Evolutionary conservation across 2,329 filamentous ascomycete species (phyloP), one percentile per base, ranked within the genome.

Genomic region (Aspergillus pseudoterreus): DNA sequence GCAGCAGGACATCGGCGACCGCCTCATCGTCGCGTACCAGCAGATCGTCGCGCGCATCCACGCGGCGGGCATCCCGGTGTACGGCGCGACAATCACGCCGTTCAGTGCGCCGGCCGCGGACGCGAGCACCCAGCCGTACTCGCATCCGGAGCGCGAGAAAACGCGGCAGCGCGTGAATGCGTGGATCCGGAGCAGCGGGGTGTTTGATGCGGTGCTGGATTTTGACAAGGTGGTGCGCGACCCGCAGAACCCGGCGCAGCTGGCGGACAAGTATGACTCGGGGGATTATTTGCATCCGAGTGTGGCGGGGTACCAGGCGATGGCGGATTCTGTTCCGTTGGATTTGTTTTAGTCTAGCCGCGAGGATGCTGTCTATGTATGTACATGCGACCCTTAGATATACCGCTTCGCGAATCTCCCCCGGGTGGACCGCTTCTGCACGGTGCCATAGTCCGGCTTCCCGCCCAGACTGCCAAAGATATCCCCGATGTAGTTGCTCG

Each of bases 381-480:
- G 39, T 42, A 42, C 17, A 21, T 21, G 27, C 12, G 15, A n/a
- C 6, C 6, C 4, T 35, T 35, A 22, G 22, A 22, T 22, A 22
- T 1, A 6, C 22, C 22, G 2, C 6, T 9, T 35, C 33, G 5
- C 15, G 35, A n/a, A 15, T 11, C 14, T 6, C 10, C 35, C 35
- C 11, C 15, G 14, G 8, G 8, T n/a, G 2, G 35, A 38, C 14
- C 35, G 35, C 15, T 38, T 38, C 15, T 42, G 10, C 10, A 22
- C 50, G 4, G 22, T 66, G 0, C 85, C 85, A 66, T 87, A 88
- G 63, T 87, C 82, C 0, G 85, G 85, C 38, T 70, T 65, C 1
- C 84, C 85, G 1, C 85, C 85, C 4, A 90, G 70, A 9, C 80
- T 84, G 12, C 85, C 86, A 57, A 88, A 85, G 49, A 90, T 84